A percentile compares a stretch with the other conserved stretches of the same genome.
Evolutionary conservation across 768 basidiomycete genomes (phyloP).

Genomic region (Rhodotorula babjevae): DNA sequence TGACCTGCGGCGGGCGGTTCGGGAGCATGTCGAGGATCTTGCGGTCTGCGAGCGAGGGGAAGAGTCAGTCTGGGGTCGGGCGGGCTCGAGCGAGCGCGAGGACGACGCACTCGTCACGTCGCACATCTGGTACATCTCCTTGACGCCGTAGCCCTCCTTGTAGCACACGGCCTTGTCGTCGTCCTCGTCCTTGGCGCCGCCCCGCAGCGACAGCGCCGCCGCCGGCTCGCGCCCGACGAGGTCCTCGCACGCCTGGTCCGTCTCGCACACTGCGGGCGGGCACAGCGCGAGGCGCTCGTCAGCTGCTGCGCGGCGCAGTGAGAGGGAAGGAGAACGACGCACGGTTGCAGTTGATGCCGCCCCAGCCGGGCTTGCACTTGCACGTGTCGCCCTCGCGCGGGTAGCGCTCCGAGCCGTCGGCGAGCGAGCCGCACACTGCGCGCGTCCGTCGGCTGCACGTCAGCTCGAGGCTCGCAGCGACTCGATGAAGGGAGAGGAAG

Average conservation of each 20-base stretch:
- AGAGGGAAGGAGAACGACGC: constrained; percentile 39
- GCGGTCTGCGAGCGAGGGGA: constrained; percentile 57
- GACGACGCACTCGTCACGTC: constrained; percentile 87
- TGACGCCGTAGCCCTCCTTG: constrained; percentile 86
- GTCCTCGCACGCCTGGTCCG: constrained; percentile 67
- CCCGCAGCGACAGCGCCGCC: constrained; percentile 43
- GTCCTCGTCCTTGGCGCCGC: constrained; percentile 35
- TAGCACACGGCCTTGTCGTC: constrained; percentile 75
- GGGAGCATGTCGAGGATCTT: constrained; percentile 94
- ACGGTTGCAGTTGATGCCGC: constrained; percentile 97
- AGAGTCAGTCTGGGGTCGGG: neutral
- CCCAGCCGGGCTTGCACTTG: constrained; percentile 91
- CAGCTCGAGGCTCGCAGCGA: no score
- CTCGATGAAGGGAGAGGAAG: no score
- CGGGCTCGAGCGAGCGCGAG: neutral
- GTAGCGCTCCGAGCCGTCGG: constrained; percentile 78
- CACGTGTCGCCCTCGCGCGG: constrained; percentile 72
- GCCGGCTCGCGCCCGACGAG: constrained; percentile 57
- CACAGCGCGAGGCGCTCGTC: neutral
- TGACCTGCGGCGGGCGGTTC: constrained; percentile 85
- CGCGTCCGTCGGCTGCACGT: neutral
- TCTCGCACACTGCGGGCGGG: constrained; percentile 67
- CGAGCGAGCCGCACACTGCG: constrained; percentile 85
- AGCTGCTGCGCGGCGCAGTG: neutral
- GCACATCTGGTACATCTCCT: constrained; percentile 95